Base-by-base conservation (phyloP, 768 basidiomycete genomes). In the Lactifluus subvellereus region DNA sequence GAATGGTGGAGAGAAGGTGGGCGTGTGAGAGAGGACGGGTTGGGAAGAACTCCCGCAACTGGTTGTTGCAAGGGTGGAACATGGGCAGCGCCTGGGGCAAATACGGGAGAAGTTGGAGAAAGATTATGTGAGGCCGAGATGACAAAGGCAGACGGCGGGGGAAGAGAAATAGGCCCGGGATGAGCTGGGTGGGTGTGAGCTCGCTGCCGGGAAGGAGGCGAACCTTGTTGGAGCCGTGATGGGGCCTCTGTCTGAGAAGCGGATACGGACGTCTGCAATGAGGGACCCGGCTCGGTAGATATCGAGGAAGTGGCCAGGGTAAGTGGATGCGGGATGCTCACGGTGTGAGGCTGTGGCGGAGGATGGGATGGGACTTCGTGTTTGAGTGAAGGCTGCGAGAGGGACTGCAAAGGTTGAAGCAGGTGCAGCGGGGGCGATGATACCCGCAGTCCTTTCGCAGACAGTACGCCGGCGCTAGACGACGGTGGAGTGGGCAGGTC, bases 101-200 rank as follows among this genome's bases (percentile, higher is more conserved):
- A 71, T 30, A 72, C 70, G 10, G 78, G 64, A 7, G 64, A 65
- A 37, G 43, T 40, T 16, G 72, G 69, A 11, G 67, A 64, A 13
- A 69, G 70, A 8, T 73, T 70, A 4, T 74, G 74, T 10, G 71
- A 53, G 0, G 80, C 73, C 62, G 81, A 79, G 4, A 77, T 73
- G 20, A 71, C 70, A 35, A 79, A 78, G 16, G 75, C 71, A 27
- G 77, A 80, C 1, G 80, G 84, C 1, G 85, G 88, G 35, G 85
- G 90, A 35, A 87, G 79, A 2, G 84, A 73, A 55, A 91, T 90
- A 2, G 83, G 84, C 0, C 87, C 88, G 1, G 89, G 89, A 66
- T 87, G 88, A 51, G 84, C 79, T 43, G 77, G 78, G 60, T 78
- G 77, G 9, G 69, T 69, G 67, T 43, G 70, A 22, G 43, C 53